phyloP scores from a whole-genome alignment of 2,329 filamentous ascomycete genomes.

The Stemphylium vesicarium region DNA sequence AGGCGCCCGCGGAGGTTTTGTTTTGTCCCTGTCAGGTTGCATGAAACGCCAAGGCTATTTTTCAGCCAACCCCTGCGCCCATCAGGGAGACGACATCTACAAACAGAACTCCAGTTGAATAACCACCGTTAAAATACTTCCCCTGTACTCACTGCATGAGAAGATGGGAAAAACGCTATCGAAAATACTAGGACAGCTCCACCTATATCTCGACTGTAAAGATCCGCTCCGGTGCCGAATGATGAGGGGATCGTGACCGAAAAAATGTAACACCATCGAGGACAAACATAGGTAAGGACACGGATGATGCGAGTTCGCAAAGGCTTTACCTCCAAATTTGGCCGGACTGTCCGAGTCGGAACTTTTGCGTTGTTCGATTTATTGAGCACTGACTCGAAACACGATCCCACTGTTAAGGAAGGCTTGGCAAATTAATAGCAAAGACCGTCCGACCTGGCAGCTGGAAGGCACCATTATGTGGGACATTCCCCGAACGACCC shows the following conservation, averaged over 20 bases:
- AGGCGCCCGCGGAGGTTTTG: not conserved
- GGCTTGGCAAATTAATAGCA: not conserved
- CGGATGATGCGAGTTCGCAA: not conserved
- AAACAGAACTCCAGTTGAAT: conserved; percentile 5
- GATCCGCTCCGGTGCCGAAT: not conserved
- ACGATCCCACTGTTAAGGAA: not conserved
- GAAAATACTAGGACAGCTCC: conserved; percentile 1
- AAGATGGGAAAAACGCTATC: not conserved
- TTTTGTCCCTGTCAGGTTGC: conserved; percentile 4
- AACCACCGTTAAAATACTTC: conserved; percentile 4
- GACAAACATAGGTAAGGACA: not conserved
- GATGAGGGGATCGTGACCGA: not conserved
- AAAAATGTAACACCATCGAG: not conserved
- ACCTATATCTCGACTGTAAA: not conserved
- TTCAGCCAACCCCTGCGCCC: conserved; percentile 8
- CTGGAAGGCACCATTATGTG: not conserved
- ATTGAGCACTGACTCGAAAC: not conserved
- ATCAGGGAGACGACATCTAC: conserved; percentile 13
- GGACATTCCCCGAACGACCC: too few species aligned
- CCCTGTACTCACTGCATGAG: conserved; percentile 7
- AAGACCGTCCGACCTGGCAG: not conserved
- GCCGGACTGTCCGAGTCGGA: not conserved
- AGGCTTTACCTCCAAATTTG: not conserved
- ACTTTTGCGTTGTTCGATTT: not conserved
- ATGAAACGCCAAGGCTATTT: conserved; percentile 15